Percentiles rank a stretch among this genome's conserved stretches.
phyloP scores from a whole-genome alignment of 1,139 yeast species.

The Saccharomycopsis crataegensis region DNA sequence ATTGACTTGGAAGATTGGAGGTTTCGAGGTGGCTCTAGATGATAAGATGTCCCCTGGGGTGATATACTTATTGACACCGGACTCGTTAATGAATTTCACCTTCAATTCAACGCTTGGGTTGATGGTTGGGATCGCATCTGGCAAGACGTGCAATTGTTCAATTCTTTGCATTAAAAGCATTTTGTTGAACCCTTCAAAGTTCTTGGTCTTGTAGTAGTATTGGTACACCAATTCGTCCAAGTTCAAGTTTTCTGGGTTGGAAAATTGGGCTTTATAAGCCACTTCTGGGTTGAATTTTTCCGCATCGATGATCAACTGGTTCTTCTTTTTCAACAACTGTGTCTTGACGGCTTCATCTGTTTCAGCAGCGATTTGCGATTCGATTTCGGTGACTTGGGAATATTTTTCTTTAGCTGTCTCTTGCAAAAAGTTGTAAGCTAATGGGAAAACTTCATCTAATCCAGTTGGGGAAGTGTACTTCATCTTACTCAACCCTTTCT shows the following conservation, averaged over 20 bases:
- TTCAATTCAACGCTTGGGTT: conserved; percentile 75
- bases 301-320: conserved; percentile 39
- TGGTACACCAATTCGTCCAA: conserved; percentile 74
- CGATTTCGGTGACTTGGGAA: conserved; percentile 20
- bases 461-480: conserved; percentile 63
- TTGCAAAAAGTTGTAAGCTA: conserved; percentile 57
- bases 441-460: conserved; percentile 63
- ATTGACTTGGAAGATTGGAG: conserved; percentile 70
- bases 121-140: conserved; percentile 88
- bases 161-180: conserved; percentile 82
- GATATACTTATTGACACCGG: conserved; percentile 55
- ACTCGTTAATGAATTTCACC: conserved; percentile 66
- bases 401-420: conserved; percentile 32
- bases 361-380: background rate
- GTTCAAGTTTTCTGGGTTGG: conserved; percentile 45
- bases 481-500: conserved; percentile 35
- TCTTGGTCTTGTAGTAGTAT: conserved; percentile 45
- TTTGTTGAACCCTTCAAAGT: conserved; percentile 66
- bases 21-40: conserved; percentile 60
- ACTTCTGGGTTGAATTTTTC: conserved; percentile 80
- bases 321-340: conserved; percentile 22
- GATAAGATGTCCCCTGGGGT: conserved; percentile 75
- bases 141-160: conserved; percentile 78
- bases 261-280: conserved; percentile 49
- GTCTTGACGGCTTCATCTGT: background rate